Evolutionary conservation across 176 grass and related monocot species (phyloP), one percentile per base, ranked within the genome.

Genomic region (Chrysopogon serrulatus): DNA sequence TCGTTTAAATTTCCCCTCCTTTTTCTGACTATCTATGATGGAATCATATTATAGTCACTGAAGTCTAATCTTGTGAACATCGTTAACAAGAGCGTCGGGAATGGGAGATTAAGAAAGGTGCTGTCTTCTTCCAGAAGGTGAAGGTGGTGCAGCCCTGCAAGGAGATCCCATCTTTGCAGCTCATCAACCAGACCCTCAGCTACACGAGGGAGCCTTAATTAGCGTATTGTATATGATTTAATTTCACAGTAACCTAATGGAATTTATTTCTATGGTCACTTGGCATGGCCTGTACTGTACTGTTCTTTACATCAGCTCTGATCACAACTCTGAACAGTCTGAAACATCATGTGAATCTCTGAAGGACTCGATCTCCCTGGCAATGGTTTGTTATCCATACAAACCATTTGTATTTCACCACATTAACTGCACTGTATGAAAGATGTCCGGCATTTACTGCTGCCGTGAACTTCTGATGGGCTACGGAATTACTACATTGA

Each of bases 221-320:
- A n/a, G n/a, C n/a, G n/a, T n/a, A n/a, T n/a, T n/a, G n/a, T n/a
- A n/a, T n/a, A n/a, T n/a, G n/a, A n/a, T n/a, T n/a, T n/a, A n/a
- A n/a, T 73, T 81, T 37, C 79, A 54, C 45, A 81, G 26, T 37
- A 69, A 21, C n/a, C n/a, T 59, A 2, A 36, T 54, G 45, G 6
- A 47, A 8, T 53, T 81, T 70, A 31, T 64, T 74, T 65, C 27
- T 79, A 56, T 19, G 76, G 54, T 71, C 51, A 44, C 41, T 37
- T 62, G 39, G 48, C 28, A 35, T 79, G 75, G 36, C 37, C 49
- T 79, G 49, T 85, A 71, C 49, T 79, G 49, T 85, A 71, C 65
- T 79, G 33, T 37, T 10, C 28, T 60, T 60, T 60, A 60, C 30
- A 16, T 31, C 41, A 76, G 42, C 18, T 33, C 60, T 34, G 18